Evolutionary conservation across 768 basidiomycete genomes (phyloP).

Genomic region (Chlorophyllum brunneum): DNA sequence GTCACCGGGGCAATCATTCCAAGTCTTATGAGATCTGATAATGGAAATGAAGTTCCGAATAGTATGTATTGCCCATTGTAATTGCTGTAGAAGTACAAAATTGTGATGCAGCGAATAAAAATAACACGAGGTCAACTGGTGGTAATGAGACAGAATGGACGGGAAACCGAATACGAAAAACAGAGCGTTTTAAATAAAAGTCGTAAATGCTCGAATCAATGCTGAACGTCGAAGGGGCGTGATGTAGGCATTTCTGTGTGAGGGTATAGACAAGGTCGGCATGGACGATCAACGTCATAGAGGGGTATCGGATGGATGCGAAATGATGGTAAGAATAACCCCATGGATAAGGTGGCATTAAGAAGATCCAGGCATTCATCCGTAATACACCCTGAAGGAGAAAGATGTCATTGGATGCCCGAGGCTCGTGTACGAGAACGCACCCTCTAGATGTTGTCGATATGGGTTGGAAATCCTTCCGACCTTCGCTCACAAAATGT

Average conservation of each 20-base stretch:
- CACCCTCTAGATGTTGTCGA: constrained; percentile 74
- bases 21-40: no score
- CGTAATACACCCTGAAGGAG: constrained; percentile 4
- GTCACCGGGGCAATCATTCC: no score
- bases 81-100: no score
- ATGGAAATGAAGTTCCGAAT: no score
- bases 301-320: constrained; percentile 6
- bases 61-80: no score
- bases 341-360: background rate
- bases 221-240: background rate
- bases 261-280: background rate
- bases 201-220: constrained; percentile 1
- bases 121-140: no score
- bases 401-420: background rate
- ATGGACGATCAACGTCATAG: constrained; percentile 7
- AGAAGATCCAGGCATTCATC: background rate
- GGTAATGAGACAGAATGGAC: no score
- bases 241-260: background rate
- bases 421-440: constrained; percentile 25
- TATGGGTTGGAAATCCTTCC: constrained; percentile 80
- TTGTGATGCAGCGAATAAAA: no score
- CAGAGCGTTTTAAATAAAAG: no score
- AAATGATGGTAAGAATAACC: background rate
- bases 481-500: constrained; percentile 69
- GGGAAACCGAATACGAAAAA: no score